Percentiles rank a stretch among this genome's conserved stretches.
phyloP scores from a whole-genome alignment of 2,329 filamentous ascomycete genomes.

The Proliferodiscus dingleyae region DNA sequence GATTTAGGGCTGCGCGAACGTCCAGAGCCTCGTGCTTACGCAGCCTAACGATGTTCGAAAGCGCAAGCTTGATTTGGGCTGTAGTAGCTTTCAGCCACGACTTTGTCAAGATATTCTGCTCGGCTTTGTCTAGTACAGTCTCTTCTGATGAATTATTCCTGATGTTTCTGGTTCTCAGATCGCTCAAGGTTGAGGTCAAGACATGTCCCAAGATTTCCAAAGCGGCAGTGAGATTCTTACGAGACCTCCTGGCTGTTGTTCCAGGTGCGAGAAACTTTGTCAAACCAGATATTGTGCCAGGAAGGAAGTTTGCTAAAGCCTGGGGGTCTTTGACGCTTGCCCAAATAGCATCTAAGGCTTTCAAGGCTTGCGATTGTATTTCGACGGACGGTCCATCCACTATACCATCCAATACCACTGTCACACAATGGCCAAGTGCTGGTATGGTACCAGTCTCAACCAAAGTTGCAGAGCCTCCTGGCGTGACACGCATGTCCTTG shows the following conservation, averaged over 20 bases:
- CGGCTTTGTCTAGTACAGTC: conserved; percentile 30
- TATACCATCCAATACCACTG: conserved; percentile 72
- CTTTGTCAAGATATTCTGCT: conserved; percentile 34
- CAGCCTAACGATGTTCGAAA: conserved; percentile 72
- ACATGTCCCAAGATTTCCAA: conserved; percentile 54
- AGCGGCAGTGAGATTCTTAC: conserved; percentile 58
- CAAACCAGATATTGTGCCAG: conserved; percentile 78
- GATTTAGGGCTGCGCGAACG: conserved; percentile 62
- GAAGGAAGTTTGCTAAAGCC: conserved; percentile 80
- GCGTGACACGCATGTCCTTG: conserved; percentile 48
- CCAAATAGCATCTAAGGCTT: conserved; percentile 59
- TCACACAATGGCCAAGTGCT: conserved; percentile 75
- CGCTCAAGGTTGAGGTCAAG: conserved; percentile 51
- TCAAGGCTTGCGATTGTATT: conserved; percentile 67
- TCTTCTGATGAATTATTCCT: conserved; percentile 17
- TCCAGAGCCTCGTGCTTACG: conserved; percentile 65
- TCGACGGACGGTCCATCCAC: conserved; percentile 56
- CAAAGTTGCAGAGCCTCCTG: conserved; percentile 44
- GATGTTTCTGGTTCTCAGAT: conserved; percentile 46
- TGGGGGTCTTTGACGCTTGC: conserved; percentile 63
- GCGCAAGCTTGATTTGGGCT: conserved; percentile 75
- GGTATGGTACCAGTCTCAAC: conserved; percentile 61
- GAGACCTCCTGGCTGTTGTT: conserved; percentile 55
- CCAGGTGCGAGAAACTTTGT: conserved; percentile 65
- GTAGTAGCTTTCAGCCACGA: conserved; percentile 78